Evolutionary conservation across 1,284 basidiomycete species (phyloP), one percentile per base, ranked within the genome.

Genomic region (Moesziomyces parantarcticus): DNA sequence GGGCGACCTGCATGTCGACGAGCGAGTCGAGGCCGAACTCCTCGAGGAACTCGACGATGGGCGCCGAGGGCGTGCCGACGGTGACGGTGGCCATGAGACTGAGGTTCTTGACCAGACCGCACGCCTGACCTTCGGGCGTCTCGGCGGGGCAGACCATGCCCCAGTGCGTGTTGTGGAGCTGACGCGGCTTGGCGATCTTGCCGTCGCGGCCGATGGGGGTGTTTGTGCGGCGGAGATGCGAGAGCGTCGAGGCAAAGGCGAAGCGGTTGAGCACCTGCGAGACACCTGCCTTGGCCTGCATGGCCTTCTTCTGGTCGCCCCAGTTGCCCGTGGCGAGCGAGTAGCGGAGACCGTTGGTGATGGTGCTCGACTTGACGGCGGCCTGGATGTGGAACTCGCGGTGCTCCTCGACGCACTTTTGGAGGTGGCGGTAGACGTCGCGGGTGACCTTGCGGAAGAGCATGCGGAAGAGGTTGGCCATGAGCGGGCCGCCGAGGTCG

Each of bases 101-200:
- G 66, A 99, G 86, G 85, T 99, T 99, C 87, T 99, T 99, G 85
- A 99, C 97, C 47, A 99, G 89, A 86, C 96, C 96, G 86, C 96
- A 99, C 67, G 96, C 97, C 85, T 99, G 96, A 58, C 96, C 96
- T 90, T 99, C 96, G 8, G 96, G 96, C 13, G 96, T 99, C 85
- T 99, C 96, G 50, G 97, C 97, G 43, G 96, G 97, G 46, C 81
- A 83, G 13, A 99, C 96, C 94, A 99, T 97, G 46, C 96, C 96
- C 96, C 96, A 99, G 83, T 99, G 96, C 2, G 97, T 98, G 84
- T 99, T 99, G 86, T 99, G 97, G 58, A 99, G 87, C 83, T 99
- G 97, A 82, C 97, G 96, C 53, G 97, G 97, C 85, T 99, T 99
- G 53, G 97, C 96, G 62, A 99, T 99, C 87, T 99, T 99, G 69